These are phyloP conservation scores for Epichloe aotearoae DNA, from an alignment of 2,329 filamentous ascomycete species.

Conservation along the genomic window DNA sequence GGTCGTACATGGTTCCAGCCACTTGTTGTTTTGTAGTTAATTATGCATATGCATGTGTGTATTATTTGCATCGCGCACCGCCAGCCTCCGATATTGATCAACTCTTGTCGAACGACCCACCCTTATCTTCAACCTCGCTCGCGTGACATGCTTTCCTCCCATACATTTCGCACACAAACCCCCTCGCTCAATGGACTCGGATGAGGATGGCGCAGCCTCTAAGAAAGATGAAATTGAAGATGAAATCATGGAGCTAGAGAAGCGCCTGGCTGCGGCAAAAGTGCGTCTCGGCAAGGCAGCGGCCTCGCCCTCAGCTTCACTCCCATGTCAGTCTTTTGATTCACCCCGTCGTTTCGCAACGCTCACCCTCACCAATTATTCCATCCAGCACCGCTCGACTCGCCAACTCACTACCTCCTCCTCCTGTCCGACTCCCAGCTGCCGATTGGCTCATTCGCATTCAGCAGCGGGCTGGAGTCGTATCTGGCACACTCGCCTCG, in stretches of 20 bases:
- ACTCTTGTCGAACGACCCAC: background rate
- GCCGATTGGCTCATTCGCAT: slow-evolving; percentile 76
- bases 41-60: background rate
- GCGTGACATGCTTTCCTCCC: too few relatives aligned
- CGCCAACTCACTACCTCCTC: slow-evolving; percentile 50
- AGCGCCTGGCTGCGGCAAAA: slow-evolving; percentile 32
- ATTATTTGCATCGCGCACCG: background rate
- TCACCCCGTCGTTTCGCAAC: background rate
- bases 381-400: slow-evolving; percentile 5
- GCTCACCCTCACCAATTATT: background rate
- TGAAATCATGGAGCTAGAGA: slow-evolving; percentile 48
- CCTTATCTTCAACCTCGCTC: background rate
- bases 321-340: background rate
- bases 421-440: slow-evolving; percentile 71
- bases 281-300: slow-evolving; percentile 21
- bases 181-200: slow-evolving; percentile 15
- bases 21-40: background rate
- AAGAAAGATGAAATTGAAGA: slow-evolving; percentile 23
- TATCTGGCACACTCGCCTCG: slow-evolving; percentile 54
- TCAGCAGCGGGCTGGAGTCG: slow-evolving; percentile 71
- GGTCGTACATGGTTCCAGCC: background rate
- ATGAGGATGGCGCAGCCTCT: slow-evolving; percentile 9
- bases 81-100: background rate
- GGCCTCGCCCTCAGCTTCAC: background rate
- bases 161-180: background rate